These are phyloP conservation scores for Amanita pallidorosea DNA, from an alignment of 768 basidiomycete species.

Conservation along the genomic window DNA sequence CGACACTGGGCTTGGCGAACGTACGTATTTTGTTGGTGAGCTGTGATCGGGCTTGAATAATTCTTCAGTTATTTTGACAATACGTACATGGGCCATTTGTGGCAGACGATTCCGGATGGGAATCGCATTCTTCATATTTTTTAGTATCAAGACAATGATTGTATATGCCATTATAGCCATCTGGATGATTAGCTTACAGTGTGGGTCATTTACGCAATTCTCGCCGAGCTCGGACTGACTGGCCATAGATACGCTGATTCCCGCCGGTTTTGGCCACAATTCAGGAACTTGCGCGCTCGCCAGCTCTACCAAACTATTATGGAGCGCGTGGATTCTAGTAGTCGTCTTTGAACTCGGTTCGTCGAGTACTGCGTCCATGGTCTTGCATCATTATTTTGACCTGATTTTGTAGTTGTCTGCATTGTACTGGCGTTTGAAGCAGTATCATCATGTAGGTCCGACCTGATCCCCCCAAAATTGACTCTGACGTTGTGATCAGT, in stretches of 20 bases:
- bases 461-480: neutral
- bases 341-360: slow-evolving; percentile 1
- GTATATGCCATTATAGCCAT: neutral
- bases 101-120: neutral
- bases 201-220: neutral
- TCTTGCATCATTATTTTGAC: neutral
- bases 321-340: neutral
- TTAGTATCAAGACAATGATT: neutral
- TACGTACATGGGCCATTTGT: slow-evolving; percentile 4
- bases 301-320: neutral
- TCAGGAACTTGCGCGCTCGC: neutral
- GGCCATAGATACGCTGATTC: neutral
- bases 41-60: neutral
- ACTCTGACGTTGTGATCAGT: neutral
- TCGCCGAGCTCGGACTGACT: neutral
- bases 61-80: neutral
- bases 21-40: neutral
- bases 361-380: neutral
- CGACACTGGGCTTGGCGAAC: slow-evolving; percentile 3
- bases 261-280: neutral
- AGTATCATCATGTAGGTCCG: neutral
- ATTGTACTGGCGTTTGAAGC: neutral
- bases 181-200: neutral
- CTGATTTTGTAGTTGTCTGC: neutral
- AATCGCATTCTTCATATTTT: neutral